Evolutionary conservation across 768 basidiomycete genomes (phyloP).

Genomic region (Mycena maculata): DNA sequence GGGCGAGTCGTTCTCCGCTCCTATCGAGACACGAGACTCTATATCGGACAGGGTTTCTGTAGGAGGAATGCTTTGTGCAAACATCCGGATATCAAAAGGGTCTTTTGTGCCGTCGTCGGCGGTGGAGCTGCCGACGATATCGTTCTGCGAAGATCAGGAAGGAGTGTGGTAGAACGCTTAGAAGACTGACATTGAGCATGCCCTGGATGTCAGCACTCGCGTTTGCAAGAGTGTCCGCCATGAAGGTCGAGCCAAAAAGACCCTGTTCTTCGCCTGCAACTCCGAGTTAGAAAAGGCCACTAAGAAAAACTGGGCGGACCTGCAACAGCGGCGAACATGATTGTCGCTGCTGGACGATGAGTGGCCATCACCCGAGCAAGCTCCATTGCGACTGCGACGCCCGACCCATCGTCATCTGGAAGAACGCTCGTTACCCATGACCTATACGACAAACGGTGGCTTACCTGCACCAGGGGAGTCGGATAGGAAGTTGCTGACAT

Average conservation of each 20-base stretch:
- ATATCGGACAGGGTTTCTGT: slow-evolving; percentile 54
- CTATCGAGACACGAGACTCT: slow-evolving; percentile 51
- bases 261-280: slow-evolving; percentile 62
- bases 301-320: slow-evolving; percentile 26
- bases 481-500: slow-evolving; percentile 51
- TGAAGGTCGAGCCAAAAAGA: slow-evolving; percentile 58
- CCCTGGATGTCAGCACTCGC: slow-evolving; percentile 26
- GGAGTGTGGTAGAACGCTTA: background rate
- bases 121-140: slow-evolving; percentile 65
- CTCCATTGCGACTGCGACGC: slow-evolving; percentile 67
- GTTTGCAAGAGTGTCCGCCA: slow-evolving; percentile 56
- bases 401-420: slow-evolving; percentile 62
- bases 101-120: slow-evolving; percentile 60
- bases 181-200: background rate
- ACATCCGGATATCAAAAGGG: slow-evolving; percentile 63
- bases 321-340: slow-evolving; percentile 60
- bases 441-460: background rate
- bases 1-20: slow-evolving; percentile 67
- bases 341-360: slow-evolving; percentile 58
- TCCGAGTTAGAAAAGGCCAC: background rate
- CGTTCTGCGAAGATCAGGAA: slow-evolving; percentile 45
- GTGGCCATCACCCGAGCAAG: slow-evolving; percentile 63
- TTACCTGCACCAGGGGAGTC: slow-evolving; percentile 60
- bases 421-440: background rate
- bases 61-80: slow-evolving; percentile 61